Percentiles rank a stretch among this genome's conserved stretches.
phyloP scores from a whole-genome alignment of 176 grass and related monocot species.

The Dactylis glomerata region DNA sequence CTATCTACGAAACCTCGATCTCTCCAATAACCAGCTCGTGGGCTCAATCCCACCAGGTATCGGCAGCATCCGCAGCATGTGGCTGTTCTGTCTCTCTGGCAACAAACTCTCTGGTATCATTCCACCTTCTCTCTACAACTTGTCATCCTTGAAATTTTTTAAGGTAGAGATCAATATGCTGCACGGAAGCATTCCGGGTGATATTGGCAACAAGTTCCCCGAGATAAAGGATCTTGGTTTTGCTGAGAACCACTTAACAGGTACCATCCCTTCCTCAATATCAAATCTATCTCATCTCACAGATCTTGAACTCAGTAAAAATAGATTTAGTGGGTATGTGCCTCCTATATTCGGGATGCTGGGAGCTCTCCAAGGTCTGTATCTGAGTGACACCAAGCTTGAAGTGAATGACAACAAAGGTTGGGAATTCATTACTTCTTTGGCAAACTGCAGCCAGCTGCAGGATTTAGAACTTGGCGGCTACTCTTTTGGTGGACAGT shows the following conservation, averaged over 20 bases:
- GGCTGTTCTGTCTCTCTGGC: not conserved
- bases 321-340: not conserved
- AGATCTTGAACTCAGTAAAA: accelerated
- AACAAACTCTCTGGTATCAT: not conserved
- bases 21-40: not conserved
- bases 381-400: not conserved
- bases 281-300: not conserved
- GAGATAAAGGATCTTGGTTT: not conserved
- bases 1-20: not conserved
- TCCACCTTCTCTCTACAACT: not conserved
- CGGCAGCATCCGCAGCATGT: not conserved
- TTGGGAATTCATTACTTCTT: constrained; percentile 27
- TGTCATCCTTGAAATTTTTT: not conserved
- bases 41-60: not conserved
- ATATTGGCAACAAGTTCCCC: not conserved
- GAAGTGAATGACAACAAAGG: not conserved
- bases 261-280: constrained; percentile 4
- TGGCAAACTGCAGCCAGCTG: not conserved
- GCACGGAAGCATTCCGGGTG: not conserved
- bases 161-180: not conserved
- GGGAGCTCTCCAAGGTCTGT: not conserved
- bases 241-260: not conserved
- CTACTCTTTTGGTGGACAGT: not conserved
- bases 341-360: constrained; percentile 1
- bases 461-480: not conserved